These are phyloP conservation scores for Raffaelea ambrosiae DNA, from an alignment of 2,329 filamentous ascomycete genomes.

Conservation along the genomic window DNA sequence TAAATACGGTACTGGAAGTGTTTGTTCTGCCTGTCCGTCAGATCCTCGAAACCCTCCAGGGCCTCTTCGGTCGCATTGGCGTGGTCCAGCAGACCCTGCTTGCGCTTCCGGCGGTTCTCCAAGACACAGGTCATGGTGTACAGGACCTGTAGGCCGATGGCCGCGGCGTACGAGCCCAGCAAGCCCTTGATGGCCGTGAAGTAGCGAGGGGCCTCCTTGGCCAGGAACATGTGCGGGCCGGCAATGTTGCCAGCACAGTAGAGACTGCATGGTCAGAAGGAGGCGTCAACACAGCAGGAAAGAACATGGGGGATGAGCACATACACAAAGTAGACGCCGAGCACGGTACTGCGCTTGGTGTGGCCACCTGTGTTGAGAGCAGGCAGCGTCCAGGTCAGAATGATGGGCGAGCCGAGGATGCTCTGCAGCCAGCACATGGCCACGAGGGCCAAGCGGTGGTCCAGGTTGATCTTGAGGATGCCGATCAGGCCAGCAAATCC, in stretches of 20 bases:
- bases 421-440: constrained; percentile 46
- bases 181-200: constrained; percentile 12
- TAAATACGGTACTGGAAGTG: constrained; percentile 11
- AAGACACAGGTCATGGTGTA: constrained; percentile 9
- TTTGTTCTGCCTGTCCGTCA: constrained; percentile 13
- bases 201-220: constrained; percentile 9
- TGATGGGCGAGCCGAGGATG: constrained; percentile 38
- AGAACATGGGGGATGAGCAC: background rate
- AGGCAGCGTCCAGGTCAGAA: constrained; percentile 42
- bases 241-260: constrained; percentile 12
- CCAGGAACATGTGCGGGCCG: constrained; percentile 12
- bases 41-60: constrained; percentile 10
- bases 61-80: constrained; percentile 5
- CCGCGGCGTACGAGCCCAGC: constrained; percentile 8
- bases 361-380: constrained; percentile 38
- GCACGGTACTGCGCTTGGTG: constrained; percentile 40
- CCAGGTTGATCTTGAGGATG: constrained; percentile 35
- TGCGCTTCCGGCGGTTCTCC: constrained; percentile 9
- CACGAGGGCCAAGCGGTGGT: constrained; percentile 37
- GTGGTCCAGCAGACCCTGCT: constrained; percentile 4
- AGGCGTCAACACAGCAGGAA: background rate
- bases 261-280: background rate
- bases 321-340: constrained; percentile 33
- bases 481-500: constrained; percentile 37
- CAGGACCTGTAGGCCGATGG: constrained; percentile 10